Conservation (phyloP, 2,329 filamentous ascomycete genomes). For the Westerdykella ornata region DNA sequence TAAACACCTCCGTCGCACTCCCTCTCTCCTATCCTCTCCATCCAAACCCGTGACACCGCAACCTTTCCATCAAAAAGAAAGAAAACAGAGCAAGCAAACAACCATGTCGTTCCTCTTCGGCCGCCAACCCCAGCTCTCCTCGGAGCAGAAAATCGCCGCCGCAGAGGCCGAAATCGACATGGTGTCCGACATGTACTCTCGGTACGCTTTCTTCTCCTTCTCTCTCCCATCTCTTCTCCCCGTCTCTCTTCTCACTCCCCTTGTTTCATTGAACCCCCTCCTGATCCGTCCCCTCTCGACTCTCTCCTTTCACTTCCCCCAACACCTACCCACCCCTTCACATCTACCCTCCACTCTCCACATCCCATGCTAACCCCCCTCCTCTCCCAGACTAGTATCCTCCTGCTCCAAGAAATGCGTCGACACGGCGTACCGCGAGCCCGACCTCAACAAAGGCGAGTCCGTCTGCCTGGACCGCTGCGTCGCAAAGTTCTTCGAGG, state of each 20-base stretch:
- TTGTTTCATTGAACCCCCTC: neutral
- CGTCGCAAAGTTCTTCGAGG: conserved; percentile 96
- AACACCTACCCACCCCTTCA: neutral
- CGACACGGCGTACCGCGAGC: conserved; percentile 85
- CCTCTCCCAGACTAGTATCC: conserved; percentile 61
- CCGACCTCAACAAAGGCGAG: conserved; percentile 97
- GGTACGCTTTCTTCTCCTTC: conserved; percentile 50
- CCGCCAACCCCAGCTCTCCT: conserved; percentile 74
- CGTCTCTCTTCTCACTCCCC: neutral
- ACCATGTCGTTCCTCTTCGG: conserved; percentile 43
- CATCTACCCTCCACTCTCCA: neutral
- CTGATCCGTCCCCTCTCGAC: neutral
- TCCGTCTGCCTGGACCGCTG: conserved; percentile 97
- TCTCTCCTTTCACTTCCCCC: neutral
- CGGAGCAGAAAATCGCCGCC: conserved; percentile 93
- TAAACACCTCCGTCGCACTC: neutral
- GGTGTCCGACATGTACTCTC: conserved; percentile 95
- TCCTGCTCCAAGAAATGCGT: conserved; percentile 93
- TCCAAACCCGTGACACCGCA: neutral
- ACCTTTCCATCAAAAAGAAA: too few relatives aligned
- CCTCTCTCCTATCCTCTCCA: too few relatives aligned
- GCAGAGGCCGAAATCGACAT: conserved; percentile 97
- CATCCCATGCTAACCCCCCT: neutral
- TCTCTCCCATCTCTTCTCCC: neutral
- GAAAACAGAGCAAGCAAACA: too few relatives aligned